These are phyloP conservation scores for Ganoderma sinense DNA, from an alignment of 1,284 basidiomycete species.

Conservation along the genomic window DNA sequence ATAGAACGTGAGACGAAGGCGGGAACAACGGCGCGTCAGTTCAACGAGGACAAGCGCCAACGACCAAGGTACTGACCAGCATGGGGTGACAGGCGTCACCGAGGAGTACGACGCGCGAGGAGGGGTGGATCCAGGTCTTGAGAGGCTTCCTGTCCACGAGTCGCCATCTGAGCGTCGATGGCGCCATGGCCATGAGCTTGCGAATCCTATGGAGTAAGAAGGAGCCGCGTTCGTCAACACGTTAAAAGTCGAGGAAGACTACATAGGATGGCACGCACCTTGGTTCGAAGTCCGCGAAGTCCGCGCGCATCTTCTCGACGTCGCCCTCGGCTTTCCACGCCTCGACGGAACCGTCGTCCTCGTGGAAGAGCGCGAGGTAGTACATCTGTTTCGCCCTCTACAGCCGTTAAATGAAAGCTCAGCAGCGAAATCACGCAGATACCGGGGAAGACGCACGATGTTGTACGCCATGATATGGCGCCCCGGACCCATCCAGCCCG, in stretches of 20 bases:
- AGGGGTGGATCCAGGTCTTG: too few species aligned
- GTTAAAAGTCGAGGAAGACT: not conserved
- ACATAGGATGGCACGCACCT: slow-evolving; percentile 37
- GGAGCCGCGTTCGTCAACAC: not conserved
- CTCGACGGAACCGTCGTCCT: slow-evolving; percentile 53
- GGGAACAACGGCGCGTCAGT: too few species aligned
- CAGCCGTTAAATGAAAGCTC: not conserved
- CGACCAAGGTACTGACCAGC: too few species aligned
- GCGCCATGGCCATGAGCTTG: too few species aligned
- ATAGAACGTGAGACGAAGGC: too few species aligned
- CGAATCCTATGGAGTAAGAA: not conserved
- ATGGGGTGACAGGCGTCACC: too few species aligned
- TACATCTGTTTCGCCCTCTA: slow-evolving; percentile 49
- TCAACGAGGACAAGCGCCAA: too few species aligned
- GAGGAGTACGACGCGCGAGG: too few species aligned
- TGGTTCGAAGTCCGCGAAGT: slow-evolving; percentile 54
- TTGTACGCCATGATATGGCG: slow-evolving; percentile 53
- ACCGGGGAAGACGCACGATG: slow-evolving; percentile 41
- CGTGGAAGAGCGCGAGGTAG: slow-evolving; percentile 52
- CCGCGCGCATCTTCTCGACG: slow-evolving; percentile 52
- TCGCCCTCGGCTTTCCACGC: slow-evolving; percentile 54
- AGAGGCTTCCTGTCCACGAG: too few species aligned
- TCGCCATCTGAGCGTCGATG: too few species aligned
- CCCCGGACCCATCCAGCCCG: slow-evolving; percentile 52
- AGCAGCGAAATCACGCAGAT: not conserved